Conservation (phyloP, 2,329 filamentous ascomycete genomes). For the Penicillium sp. region DNA sequence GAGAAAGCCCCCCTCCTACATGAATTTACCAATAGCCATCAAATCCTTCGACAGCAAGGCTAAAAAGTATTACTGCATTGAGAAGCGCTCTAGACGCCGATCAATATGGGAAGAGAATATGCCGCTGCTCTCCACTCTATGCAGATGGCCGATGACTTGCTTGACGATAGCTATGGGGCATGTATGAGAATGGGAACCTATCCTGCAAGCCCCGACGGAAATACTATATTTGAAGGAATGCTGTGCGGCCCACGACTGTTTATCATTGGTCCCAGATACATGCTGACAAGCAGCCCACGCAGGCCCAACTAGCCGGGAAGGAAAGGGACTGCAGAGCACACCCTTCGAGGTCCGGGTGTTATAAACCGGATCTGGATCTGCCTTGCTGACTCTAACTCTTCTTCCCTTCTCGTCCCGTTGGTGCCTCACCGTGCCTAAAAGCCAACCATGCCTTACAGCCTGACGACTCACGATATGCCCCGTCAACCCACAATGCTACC, state of each 20-base stretch:
- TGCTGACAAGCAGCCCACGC: slow-evolving; percentile 16
- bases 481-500: slow-evolving; percentile 18
- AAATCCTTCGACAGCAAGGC: slow-evolving; percentile 2
- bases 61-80: slow-evolving; percentile 15
- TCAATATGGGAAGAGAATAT: slow-evolving; percentile 13
- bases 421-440: slow-evolving; percentile 10
- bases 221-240: slow-evolving; percentile 10
- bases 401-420: slow-evolving; percentile 1
- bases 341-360: slow-evolving; percentile 11
- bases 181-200: slow-evolving; percentile 7
- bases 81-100: slow-evolving; percentile 38
- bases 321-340: slow-evolving; percentile 8
- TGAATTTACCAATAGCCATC: slow-evolving; percentile 15
- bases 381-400: neutral
- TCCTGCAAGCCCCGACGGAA: slow-evolving; percentile 14
- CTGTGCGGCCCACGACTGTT: neutral
- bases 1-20: slow-evolving; percentile 13
- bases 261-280: slow-evolving; percentile 21
- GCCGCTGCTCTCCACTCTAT: slow-evolving; percentile 16
- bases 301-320: slow-evolving; percentile 7
- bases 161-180: slow-evolving; percentile 7
- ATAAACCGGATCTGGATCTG: neutral
- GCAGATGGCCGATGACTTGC: slow-evolving; percentile 23
- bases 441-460: slow-evolving; percentile 24
- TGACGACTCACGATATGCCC: slow-evolving; percentile 21